Percentiles rank a stretch among this genome's conserved stretches.
Evolutionary conservation across 805 yeast genomes (phyloP).

Genomic region (Spathaspora arborariae): DNA sequence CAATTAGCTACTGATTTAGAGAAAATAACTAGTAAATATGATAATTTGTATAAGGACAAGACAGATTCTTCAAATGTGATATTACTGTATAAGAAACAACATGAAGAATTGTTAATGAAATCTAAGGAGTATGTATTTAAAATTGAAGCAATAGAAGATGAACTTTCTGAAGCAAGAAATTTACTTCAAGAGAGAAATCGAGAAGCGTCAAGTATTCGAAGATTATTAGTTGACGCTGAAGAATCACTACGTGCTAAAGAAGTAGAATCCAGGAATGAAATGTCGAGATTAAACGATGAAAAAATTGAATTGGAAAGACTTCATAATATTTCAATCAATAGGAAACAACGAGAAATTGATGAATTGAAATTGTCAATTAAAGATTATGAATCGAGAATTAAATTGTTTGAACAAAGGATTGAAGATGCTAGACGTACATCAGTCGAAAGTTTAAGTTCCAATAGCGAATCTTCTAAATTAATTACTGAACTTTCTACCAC

Average conservation of each 20-base stretch:
- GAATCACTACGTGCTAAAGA: constrained; percentile 48
- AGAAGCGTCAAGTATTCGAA: constrained; percentile 70
- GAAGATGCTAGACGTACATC: constrained; percentile 10
- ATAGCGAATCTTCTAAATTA: background rate
- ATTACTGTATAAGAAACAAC: constrained; percentile 53
- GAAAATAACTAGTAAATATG: constrained; percentile 34
- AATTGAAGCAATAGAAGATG: constrained; percentile 72
- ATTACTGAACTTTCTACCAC: constrained; percentile 25
- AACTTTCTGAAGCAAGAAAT: constrained; percentile 68
- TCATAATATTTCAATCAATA: constrained; percentile 43
- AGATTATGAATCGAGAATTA: constrained; percentile 37
- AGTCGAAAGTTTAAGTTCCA: background rate
- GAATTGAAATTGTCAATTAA: constrained; percentile 44
- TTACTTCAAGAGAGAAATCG: constrained; percentile 76
- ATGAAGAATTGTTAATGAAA: constrained; percentile 67
- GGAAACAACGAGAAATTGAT: constrained; percentile 63
- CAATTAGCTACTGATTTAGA: constrained; percentile 36
- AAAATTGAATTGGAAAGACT: constrained; percentile 57
- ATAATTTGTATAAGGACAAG: constrained; percentile 28
- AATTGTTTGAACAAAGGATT: constrained; percentile 33
- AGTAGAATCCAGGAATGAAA: constrained; percentile 52
- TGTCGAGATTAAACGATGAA: constrained; percentile 55
- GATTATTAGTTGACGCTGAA: constrained; percentile 66
- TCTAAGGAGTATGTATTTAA: constrained; percentile 59
- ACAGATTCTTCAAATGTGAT: constrained; percentile 38